phyloP scores from a whole-genome alignment of 352 stramenopile genomes.

The Pythium catenulatum region DNA sequence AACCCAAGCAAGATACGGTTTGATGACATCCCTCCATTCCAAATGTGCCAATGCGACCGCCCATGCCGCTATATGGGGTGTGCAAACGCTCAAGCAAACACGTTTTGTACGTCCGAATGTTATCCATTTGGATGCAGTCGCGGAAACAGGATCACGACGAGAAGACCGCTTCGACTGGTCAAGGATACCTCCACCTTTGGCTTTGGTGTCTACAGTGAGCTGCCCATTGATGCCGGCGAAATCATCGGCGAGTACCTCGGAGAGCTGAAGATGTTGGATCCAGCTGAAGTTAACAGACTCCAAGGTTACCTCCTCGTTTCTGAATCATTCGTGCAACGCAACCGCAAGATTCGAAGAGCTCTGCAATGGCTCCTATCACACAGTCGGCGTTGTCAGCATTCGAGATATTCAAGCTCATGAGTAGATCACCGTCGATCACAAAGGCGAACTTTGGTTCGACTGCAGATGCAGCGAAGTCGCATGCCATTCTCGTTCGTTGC shows the following conservation, averaged over 20 bases:
- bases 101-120: neutral
- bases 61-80: neutral
- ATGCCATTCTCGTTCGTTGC: too few relatives aligned
- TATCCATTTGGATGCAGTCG: neutral
- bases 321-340: constrained; percentile 43
- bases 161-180: neutral
- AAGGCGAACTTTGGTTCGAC: neutral
- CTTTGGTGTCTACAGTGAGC: neutral
- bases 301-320: constrained; percentile 9
- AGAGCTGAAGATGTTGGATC: neutral
- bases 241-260: constrained; percentile 17
- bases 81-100: neutral
- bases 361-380: neutral
- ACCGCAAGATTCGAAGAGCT: constrained; percentile 2
- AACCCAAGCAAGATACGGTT: neutral
- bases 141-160: neutral
- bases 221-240: neutral
- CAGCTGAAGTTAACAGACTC: neutral
- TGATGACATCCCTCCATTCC: neutral
- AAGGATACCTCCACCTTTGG: neutral
- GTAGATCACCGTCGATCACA: constrained; percentile 20
- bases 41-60: neutral
- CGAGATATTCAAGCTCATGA: constrained; percentile 1
- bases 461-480: too few relatives aligned
- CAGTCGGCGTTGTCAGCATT: neutral